phyloP scores from a whole-genome alignment of 2,329 filamentous ascomycete genomes.

The Venturia asperata region DNA sequence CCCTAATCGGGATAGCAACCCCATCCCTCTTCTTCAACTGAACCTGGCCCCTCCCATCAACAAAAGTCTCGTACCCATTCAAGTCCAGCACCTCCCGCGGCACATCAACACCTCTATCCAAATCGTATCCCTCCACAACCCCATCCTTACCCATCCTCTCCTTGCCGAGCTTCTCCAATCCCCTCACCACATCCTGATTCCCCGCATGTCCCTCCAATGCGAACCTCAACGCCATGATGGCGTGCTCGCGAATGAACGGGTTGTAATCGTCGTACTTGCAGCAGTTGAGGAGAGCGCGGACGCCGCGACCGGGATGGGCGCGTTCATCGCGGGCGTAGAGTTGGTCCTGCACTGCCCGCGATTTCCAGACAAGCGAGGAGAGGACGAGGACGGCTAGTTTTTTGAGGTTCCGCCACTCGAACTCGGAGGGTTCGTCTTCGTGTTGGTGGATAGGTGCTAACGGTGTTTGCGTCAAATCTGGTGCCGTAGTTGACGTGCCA shows the following conservation, averaged over 20 bases:
- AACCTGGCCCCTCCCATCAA: constrained; percentile 19
- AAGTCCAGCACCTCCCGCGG: constrained; percentile 19
- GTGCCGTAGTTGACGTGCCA: constrained; percentile 21
- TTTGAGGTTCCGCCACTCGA: constrained; percentile 78
- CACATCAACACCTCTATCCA: constrained; percentile 18
- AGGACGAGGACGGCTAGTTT: constrained; percentile 87
- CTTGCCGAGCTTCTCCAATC: constrained; percentile 39
- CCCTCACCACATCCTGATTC: constrained; percentile 63
- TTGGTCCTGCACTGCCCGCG: constrained; percentile 76
- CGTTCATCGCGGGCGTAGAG: constrained; percentile 52
- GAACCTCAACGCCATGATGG: constrained; percentile 46
- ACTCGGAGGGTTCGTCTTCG: constrained; percentile 56
- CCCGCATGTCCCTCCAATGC: constrained; percentile 67
- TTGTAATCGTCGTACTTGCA: constrained; percentile 90
- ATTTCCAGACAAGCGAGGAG: constrained; percentile 82
- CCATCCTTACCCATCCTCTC: constrained; percentile 11
- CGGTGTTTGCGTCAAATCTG: constrained; percentile 34
- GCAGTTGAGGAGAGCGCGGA: constrained; percentile 81
- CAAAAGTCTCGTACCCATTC: constrained; percentile 21
- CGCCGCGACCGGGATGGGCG: constrained; percentile 56
- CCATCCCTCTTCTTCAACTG: constrained; percentile 18
- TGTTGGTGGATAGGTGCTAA: constrained; percentile 38
- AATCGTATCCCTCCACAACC: not conserved
- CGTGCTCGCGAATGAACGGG: constrained; percentile 82
- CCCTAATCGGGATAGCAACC: not conserved